Percentiles rank a stretch among this genome's conserved stretches.
These are phyloP conservation scores for Candida dubliniensis DNA, from an alignment of 1,139 yeast genomes.

Conservation along the genomic window DNA sequence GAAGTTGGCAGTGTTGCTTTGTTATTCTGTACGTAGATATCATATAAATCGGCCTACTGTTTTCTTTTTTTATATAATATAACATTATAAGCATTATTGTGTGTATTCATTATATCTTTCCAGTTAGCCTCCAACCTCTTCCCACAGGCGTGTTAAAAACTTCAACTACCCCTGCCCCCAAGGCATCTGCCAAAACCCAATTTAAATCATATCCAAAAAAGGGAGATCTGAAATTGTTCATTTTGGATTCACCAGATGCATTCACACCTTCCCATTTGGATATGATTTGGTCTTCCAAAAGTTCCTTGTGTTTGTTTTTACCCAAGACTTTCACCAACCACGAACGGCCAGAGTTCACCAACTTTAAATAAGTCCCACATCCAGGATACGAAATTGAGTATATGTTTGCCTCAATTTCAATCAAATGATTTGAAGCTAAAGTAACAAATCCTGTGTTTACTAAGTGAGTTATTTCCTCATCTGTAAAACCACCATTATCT, in stretches of 20 bases:
- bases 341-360: constrained; percentile 45
- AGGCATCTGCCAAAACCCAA: constrained; percentile 65
- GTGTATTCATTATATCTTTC: constrained; percentile 26
- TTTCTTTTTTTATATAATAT: neutral
- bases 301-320: constrained; percentile 50
- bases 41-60: neutral
- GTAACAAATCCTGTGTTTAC: constrained; percentile 57
- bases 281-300: constrained; percentile 49
- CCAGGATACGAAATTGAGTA: constrained; percentile 59
- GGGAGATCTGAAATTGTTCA: constrained; percentile 53
- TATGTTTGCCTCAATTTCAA: constrained; percentile 46
- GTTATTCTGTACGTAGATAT: neutral
- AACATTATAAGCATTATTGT: neutral
- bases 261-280: constrained; percentile 50
- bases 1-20: neutral
- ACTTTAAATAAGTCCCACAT: constrained; percentile 56
- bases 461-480: constrained; percentile 33
- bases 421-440: constrained; percentile 48
- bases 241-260: constrained; percentile 27
- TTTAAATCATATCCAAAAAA: constrained; percentile 59
- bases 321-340: constrained; percentile 52
- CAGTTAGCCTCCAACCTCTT: constrained; percentile 65
- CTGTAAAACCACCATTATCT: constrained; percentile 23
- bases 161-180: constrained; percentile 70
- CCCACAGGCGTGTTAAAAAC: constrained; percentile 72